Percentiles rank a stretch among this genome's conserved stretches.
phyloP scores from a whole-genome alignment of 2,329 filamentous ascomycete genomes.

The Beauveria sp. region DNA sequence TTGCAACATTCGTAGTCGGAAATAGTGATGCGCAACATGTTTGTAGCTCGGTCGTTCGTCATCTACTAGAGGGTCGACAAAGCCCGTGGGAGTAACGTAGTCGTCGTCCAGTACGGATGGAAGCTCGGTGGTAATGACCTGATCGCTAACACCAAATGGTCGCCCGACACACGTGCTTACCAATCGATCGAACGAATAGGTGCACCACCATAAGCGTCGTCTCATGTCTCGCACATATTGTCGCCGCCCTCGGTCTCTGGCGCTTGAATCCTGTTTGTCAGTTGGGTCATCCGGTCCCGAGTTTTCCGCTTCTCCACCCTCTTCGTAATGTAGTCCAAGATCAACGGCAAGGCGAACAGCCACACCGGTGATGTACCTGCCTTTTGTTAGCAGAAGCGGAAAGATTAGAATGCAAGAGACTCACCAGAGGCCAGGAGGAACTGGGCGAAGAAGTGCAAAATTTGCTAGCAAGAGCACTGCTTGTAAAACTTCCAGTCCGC shows the following conservation, averaged over 20 bases:
- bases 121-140: slow-evolving; percentile 92
- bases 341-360: slow-evolving; percentile 86
- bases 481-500: slow-evolving; percentile 86
- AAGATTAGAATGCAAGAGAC: slow-evolving; percentile 13
- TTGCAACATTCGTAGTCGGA: slow-evolving; percentile 78
- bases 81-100: slow-evolving; percentile 75
- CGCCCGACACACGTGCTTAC: slow-evolving; percentile 90
- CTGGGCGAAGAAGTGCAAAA: slow-evolving; percentile 83
- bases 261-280: slow-evolving; percentile 21
- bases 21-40: slow-evolving; percentile 84
- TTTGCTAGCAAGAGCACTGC: slow-evolving; percentile 86
- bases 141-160: slow-evolving; percentile 91
- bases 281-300: slow-evolving; percentile 27
- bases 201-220: slow-evolving; percentile 91
- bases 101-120: slow-evolving; percentile 82
- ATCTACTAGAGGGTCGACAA: slow-evolving; percentile 53
- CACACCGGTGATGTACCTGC: slow-evolving; percentile 83
- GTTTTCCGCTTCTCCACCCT: slow-evolving; percentile 59
- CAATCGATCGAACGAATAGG: slow-evolving; percentile 89
- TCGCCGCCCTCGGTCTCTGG: slow-evolving; percentile 54
- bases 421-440: slow-evolving; percentile 83
- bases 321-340: slow-evolving; percentile 86
- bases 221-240: slow-evolving; percentile 83
- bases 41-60: slow-evolving; percentile 72
- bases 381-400: background rate